phyloP scores from a whole-genome alignment of 78 protist species.

The Guillardia theta region DNA sequence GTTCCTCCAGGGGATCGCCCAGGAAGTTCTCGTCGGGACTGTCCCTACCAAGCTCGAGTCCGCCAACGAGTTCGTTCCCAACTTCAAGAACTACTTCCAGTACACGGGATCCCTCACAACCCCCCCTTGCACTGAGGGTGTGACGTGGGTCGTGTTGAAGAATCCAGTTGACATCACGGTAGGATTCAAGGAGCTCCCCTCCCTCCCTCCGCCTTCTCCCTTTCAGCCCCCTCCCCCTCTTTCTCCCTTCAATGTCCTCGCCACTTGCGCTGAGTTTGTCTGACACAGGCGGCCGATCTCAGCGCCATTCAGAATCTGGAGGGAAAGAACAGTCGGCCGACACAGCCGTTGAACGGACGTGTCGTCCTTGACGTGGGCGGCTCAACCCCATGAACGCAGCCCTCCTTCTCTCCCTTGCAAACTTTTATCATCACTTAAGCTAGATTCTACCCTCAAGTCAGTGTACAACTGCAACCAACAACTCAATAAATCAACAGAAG shows the following conservation, averaged over 20 bases:
- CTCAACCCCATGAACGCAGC: neutral
- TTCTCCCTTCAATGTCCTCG: no score
- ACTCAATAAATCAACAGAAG: no score
- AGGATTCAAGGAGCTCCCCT: no score
- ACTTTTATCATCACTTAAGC: neutral
- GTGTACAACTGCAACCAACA: no score
- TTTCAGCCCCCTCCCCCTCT: no score
- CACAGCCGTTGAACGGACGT: neutral
- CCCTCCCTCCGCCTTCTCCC: no score
- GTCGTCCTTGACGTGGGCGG: neutral
- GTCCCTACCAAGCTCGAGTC: conserved; percentile 8
- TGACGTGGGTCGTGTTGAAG: conserved; percentile 25
- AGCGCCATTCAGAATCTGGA: neutral
- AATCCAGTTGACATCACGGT: neutral
- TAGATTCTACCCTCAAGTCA: neutral
- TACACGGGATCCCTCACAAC: neutral
- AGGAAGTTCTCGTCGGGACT: neutral
- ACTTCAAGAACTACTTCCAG: conserved; percentile 15
- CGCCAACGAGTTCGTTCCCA: neutral
- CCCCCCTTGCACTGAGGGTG: neutral
- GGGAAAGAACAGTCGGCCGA: neutral
- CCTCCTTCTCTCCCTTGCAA: neutral
- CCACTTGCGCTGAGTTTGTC: no score
- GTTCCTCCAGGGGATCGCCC: neutral
- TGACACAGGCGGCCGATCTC: no score